A percentile compares a stretch with the other conserved stretches of the same genome.
Conservation (phyloP, 495 filamentous ascomycete species). For the Cetradonia linearis region DNA sequence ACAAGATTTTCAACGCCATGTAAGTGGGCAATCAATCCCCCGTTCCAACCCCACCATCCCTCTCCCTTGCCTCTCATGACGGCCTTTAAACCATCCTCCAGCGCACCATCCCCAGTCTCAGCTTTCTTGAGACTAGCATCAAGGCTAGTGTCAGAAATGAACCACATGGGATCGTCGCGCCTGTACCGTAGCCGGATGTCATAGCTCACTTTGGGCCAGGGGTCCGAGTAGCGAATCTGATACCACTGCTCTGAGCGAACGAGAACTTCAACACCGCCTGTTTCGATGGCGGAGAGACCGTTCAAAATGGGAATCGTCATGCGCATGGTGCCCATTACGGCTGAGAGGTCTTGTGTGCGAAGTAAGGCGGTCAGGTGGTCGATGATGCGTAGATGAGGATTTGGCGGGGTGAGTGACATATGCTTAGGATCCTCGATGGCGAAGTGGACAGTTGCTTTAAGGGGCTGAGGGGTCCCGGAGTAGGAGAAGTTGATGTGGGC, state of each 20-base stretch:
- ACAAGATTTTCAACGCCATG: slow-evolving; percentile 37
- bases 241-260: slow-evolving; percentile 36
- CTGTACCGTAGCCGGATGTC: slow-evolving; percentile 29
- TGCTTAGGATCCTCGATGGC: slow-evolving; percentile 25
- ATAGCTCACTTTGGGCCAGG: slow-evolving; percentile 31
- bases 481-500: slow-evolving; percentile 55
- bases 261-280: slow-evolving; percentile 21
- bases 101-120: slow-evolving; percentile 20
- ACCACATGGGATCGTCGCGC: slow-evolving; percentile 33
- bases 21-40: slow-evolving; percentile 34
- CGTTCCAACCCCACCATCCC: slow-evolving; percentile 41
- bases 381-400: slow-evolving; percentile 66
- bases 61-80: slow-evolving; percentile 37
- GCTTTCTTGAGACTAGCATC: slow-evolving; percentile 26
- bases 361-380: slow-evolving; percentile 52
- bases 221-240: slow-evolving; percentile 33
- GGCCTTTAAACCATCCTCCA: slow-evolving; percentile 14
- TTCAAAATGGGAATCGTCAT: slow-evolving; percentile 60
- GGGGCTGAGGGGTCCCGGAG: slow-evolving; percentile 17
- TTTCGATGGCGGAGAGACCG: slow-evolving; percentile 45
- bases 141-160: slow-evolving; percentile 31
- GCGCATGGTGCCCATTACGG: slow-evolving; percentile 43
- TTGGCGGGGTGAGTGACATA: slow-evolving; percentile 47
- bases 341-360: slow-evolving; percentile 42
- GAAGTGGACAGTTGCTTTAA: slow-evolving; percentile 33